These are phyloP conservation scores for Fagopyrum homotropicum DNA, from an alignment of 148 eudicot species.

Conservation along the genomic window DNA sequence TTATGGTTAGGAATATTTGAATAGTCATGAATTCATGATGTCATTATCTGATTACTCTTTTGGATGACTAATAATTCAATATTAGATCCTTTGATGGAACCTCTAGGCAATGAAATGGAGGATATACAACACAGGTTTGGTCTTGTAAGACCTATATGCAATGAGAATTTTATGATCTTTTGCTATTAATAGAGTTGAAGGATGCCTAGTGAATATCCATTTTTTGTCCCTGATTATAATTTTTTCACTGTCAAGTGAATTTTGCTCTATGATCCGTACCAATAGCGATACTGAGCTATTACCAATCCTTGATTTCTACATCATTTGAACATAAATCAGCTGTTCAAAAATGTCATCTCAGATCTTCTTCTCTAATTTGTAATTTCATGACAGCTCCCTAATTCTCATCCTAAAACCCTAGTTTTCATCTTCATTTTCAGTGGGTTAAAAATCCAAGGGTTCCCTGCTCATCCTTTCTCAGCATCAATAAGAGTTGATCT, in stretches of 20 bases:
- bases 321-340: not conserved
- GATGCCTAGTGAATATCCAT: not conserved
- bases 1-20: slow-evolving; percentile 6
- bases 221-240: not conserved
- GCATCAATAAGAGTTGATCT: not conserved
- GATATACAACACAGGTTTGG: not conserved
- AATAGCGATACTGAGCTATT: too few species aligned
- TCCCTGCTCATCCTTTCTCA: not conserved
- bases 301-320: not conserved
- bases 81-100: not conserved
- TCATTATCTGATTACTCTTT: not conserved
- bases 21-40: not conserved
- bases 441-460: not conserved
- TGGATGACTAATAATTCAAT: not conserved
- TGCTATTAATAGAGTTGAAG: not conserved
- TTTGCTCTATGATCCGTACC: not conserved
- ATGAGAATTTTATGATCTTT: not conserved
- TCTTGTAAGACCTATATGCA: not conserved
- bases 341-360: not conserved
- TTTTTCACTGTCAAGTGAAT: not conserved
- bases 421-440: not conserved
- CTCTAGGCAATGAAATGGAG: not conserved
- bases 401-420: not conserved
- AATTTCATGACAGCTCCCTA: not conserved
- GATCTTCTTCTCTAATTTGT: not conserved